Evolutionary conservation across 805 yeast genomes (phyloP).

Genomic region (Kodamaea lidongshanica): DNA sequence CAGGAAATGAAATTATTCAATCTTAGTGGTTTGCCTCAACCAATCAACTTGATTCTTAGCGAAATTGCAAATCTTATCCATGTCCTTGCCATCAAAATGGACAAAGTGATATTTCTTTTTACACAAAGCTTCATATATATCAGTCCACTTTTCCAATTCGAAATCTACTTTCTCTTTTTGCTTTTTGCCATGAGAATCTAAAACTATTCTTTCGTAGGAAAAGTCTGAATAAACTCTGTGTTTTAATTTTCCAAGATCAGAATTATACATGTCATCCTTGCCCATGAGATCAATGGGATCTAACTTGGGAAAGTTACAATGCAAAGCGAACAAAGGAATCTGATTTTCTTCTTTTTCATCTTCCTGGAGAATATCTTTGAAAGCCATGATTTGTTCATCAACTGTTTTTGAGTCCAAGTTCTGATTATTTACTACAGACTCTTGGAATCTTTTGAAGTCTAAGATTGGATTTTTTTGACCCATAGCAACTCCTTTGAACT

Average conservation of each 20-base stretch:
- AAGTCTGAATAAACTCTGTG: slow-evolving; percentile 24
- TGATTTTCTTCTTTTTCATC: slow-evolving; percentile 15
- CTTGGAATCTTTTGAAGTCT: slow-evolving; percentile 8
- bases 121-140: slow-evolving; percentile 23
- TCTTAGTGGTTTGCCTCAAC: slow-evolving; percentile 12
- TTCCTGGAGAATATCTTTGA: slow-evolving; percentile 15
- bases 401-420: slow-evolving; percentile 11
- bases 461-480: slow-evolving; percentile 12
- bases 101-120: slow-evolving; percentile 18
- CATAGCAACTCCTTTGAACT: slow-evolving; percentile 30
- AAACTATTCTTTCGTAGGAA: slow-evolving; percentile 12
- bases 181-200: slow-evolving; percentile 4
- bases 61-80: slow-evolving; percentile 21
- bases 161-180: slow-evolving; percentile 16
- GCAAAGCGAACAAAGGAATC: slow-evolving; percentile 24
- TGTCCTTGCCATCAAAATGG: slow-evolving; percentile 18
- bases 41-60: slow-evolving; percentile 23
- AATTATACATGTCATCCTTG: slow-evolving; percentile 22
- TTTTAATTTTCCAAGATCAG: slow-evolving; percentile 17
- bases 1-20: no score
- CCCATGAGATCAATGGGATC: slow-evolving; percentile 24
- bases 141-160: slow-evolving; percentile 28
- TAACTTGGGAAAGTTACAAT: slow-evolving; percentile 32
- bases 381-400: slow-evolving; percentile 19
- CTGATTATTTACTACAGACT: slow-evolving; percentile 7